A percentile compares a stretch with the other conserved stretches of the same genome.
phyloP scores from a whole-genome alignment of 306 rosid species.

The Acacia acuminata region DNA sequence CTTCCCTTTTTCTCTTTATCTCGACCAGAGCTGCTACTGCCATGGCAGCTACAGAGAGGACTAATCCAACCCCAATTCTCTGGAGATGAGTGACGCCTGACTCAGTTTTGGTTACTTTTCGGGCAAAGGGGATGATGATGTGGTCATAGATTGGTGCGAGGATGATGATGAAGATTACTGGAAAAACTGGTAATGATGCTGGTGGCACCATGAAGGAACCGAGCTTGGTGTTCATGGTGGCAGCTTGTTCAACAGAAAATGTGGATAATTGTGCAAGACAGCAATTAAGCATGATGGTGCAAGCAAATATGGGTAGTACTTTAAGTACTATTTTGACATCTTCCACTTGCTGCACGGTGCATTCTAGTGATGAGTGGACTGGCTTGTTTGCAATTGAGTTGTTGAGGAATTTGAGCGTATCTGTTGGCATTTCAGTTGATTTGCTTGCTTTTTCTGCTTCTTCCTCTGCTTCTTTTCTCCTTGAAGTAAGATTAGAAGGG shows the following conservation, averaged over 20 bases:
- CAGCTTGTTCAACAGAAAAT: constrained; percentile 91
- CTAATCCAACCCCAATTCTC: constrained; percentile 76
- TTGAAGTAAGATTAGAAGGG: constrained; percentile 46
- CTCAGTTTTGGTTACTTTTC: constrained; percentile 69
- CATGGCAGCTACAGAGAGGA: constrained; percentile 80
- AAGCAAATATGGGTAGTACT: constrained; percentile 73
- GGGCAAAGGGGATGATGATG: constrained; percentile 67
- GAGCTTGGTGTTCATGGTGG: constrained; percentile 84
- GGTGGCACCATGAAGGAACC: constrained; percentile 84
- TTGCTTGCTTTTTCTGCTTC: constrained; percentile 28
- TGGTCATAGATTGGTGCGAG: constrained; percentile 88
- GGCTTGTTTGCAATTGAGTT: constrained; percentile 54
- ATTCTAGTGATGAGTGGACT: constrained; percentile 42
- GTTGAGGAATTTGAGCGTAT: constrained; percentile 66
- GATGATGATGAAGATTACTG: constrained; percentile 75
- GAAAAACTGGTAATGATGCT: constrained; percentile 87
- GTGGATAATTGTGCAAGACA: constrained; percentile 94
- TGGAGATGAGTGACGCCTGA: constrained; percentile 83
- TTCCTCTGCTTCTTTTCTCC: constrained; percentile 26
- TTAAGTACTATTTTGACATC: constrained; percentile 79
- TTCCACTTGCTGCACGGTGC: constrained; percentile 75
- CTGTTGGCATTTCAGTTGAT: constrained; percentile 32
- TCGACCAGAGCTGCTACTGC: constrained; percentile 87
- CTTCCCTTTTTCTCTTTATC: constrained; percentile 70
- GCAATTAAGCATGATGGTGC: constrained; percentile 88